Conservation (phyloP, 1,139 yeast genomes). For the Dujonia santamariae region DNA sequence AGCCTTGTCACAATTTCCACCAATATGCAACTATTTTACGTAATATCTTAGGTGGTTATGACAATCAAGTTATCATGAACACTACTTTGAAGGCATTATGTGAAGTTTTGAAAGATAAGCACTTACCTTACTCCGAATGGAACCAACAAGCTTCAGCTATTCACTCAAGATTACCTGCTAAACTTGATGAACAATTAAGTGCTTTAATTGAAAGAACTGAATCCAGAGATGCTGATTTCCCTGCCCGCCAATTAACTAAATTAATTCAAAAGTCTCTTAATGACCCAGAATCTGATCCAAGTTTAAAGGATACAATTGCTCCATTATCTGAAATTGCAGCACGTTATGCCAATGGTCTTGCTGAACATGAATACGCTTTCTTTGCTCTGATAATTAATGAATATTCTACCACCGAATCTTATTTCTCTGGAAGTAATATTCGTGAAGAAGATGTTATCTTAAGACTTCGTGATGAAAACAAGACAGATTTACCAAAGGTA, state of each 20-base stretch:
- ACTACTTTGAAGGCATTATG: slow-evolving; percentile 71
- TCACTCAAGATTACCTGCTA: slow-evolving; percentile 82
- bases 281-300: slow-evolving; percentile 48
- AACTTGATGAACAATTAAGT: slow-evolving; percentile 66
- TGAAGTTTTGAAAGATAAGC: slow-evolving; percentile 70
- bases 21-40: slow-evolving; percentile 57
- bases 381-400: slow-evolving; percentile 67
- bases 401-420: slow-evolving; percentile 72
- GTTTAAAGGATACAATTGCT: slow-evolving; percentile 57
- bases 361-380: slow-evolving; percentile 78
- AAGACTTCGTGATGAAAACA: slow-evolving; percentile 81
- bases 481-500: slow-evolving; percentile 72
- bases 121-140: slow-evolving; percentile 95
- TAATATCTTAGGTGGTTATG: slow-evolving; percentile 85
- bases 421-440: slow-evolving; percentile 70
- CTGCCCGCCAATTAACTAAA: slow-evolving; percentile 77
- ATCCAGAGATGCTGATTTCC: slow-evolving; percentile 80
- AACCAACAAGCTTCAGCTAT: slow-evolving; percentile 78
- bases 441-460: slow-evolving; percentile 88
- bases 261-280: slow-evolving; percentile 52
- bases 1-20: slow-evolving; percentile 74
- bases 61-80: slow-evolving; percentile 91
- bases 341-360: slow-evolving; percentile 71
- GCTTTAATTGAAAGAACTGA: slow-evolving; percentile 65
- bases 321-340: slow-evolving; percentile 73